These are phyloP conservation scores for Xanthoparmelia taractica DNA, from an alignment of 495 filamentous ascomycete species.

Conservation along the genomic window DNA sequence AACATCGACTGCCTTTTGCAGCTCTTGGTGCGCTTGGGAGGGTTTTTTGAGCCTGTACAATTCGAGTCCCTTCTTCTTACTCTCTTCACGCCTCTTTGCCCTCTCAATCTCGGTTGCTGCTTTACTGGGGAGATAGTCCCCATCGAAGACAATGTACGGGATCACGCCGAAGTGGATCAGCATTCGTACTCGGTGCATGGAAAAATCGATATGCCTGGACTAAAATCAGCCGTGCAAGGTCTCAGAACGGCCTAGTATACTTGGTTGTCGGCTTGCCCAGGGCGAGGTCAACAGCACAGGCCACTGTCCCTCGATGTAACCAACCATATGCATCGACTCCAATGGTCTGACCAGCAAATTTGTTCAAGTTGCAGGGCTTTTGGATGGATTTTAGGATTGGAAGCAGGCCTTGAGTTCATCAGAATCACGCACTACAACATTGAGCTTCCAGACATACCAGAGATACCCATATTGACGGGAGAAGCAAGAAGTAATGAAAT, in stretches of 20 bases:
- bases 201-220: conserved; percentile 79
- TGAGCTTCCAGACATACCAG: conserved; percentile 25
- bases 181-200: conserved; percentile 86
- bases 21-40: conserved; percentile 71
- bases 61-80: conserved; percentile 65
- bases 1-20: conserved; percentile 94
- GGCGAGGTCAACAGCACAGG: conserved; percentile 88
- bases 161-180: conserved; percentile 83
- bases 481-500: background rate
- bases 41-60: conserved; percentile 69
- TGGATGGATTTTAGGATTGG: conserved; percentile 94
- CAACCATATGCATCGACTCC: conserved; percentile 96
- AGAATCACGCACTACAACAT: background rate
- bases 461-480: conserved; percentile 32
- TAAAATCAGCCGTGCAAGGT: conserved; percentile 14
- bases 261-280: conserved; percentile 79
- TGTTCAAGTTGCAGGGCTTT: conserved; percentile 74
- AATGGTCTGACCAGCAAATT: conserved; percentile 80
- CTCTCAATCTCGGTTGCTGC: conserved; percentile 77
- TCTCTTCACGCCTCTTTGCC: conserved; percentile 60
- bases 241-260: conserved; percentile 40
- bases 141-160: conserved; percentile 93
- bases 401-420: conserved; percentile 57
- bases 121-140: conserved; percentile 92
- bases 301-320: conserved; percentile 88